Base-by-base conservation (phyloP, 495 filamentous ascomycete species). In the Penicillium roqueforti region DNA sequence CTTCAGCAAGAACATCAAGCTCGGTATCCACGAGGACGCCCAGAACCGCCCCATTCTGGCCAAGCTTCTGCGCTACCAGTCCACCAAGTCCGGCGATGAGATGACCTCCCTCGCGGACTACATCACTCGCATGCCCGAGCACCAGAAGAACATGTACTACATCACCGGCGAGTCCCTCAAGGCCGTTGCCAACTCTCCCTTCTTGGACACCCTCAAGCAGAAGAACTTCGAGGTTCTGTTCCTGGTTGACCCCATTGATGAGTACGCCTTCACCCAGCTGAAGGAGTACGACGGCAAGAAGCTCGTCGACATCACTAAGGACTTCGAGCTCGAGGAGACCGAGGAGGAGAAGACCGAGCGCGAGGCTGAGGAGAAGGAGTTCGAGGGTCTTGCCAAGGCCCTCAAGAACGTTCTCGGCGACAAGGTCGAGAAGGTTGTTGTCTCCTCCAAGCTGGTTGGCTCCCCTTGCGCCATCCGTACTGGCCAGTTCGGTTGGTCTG, bases 101-200 rank as follows among this genome's bases (percentile, higher is more conserved):
- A 76, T 73, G 72, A 97, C 93, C 64, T 98, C 93, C 54, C 87
- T 98, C 69, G 58, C 84, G 53, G 93, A 98, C 85, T 98, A 98
- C 75, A 80, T 97, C 69, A 95, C 95, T 54, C 93, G 93, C 75
- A 98, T 98, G 93, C 84, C 88, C 41, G 93, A 97, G 79, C 92
- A 97, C 83, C 93, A 98, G 84, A 97, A 97, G 87, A 87, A 98
- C 76, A 90, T 98, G 76, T 98, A 98, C 83, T 98, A 97, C 88
- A 98, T 98, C 83, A 98, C 93, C 43, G 93, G 93, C 80, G 93
- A 98, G 85, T 96, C 91, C 51, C 83, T 95, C 79, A 97, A 96
- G 86, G 95, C 93, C 54, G 95, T 98, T 57, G 71, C 84, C 71
- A 93, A 97, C 82, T 98, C 93, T 57, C 93, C 93, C 63, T 98